phyloP scores from a whole-genome alignment of 768 basidiomycete genomes.

The Rhizopogon vesiculosus region DNA sequence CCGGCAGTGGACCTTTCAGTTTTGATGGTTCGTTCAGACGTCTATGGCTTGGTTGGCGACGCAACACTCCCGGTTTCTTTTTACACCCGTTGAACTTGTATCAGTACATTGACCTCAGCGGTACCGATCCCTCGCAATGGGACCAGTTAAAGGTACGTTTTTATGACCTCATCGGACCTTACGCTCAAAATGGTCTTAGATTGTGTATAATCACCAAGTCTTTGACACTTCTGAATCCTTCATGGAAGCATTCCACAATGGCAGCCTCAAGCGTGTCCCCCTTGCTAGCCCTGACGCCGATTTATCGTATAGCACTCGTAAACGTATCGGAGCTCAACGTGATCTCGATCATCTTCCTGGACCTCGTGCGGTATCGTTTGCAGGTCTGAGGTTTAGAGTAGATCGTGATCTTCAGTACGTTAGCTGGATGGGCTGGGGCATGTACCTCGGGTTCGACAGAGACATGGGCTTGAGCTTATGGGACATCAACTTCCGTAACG shows the following conservation, averaged over 20 bases:
- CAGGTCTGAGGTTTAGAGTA: slow-evolving; percentile 53
- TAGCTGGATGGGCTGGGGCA: slow-evolving; percentile 65
- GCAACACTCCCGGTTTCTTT: slow-evolving; percentile 45
- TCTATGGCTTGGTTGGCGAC: slow-evolving; percentile 46
- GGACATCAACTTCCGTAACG: slow-evolving; percentile 53
- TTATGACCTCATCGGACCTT: not conserved
- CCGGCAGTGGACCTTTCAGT: slow-evolving; percentile 45
- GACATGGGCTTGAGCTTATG: slow-evolving; percentile 64
- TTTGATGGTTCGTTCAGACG: slow-evolving; percentile 60
- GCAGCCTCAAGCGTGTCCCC: slow-evolving; percentile 41
- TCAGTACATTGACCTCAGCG: slow-evolving; percentile 52
- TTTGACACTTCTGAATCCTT: slow-evolving; percentile 47
- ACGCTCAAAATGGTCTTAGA: slow-evolving; percentile 20
- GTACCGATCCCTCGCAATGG: slow-evolving; percentile 49
- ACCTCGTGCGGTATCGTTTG: slow-evolving; percentile 58
- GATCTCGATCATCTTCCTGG: slow-evolving; percentile 65
- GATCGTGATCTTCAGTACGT: slow-evolving; percentile 47
- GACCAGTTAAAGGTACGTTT: slow-evolving; percentile 42
- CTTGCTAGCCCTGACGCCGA: slow-evolving; percentile 28
- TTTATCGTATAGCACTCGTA: slow-evolving; percentile 43
- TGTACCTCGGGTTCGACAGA: slow-evolving; percentile 58
- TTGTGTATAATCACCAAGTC: slow-evolving; percentile 58
- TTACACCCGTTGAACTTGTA: slow-evolving; percentile 54
- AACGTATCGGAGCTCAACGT: slow-evolving; percentile 33
- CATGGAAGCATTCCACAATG: slow-evolving; percentile 47